phyloP scores from a whole-genome alignment of 2,329 filamentous ascomycete species.

The Thelonectria olida region DNA sequence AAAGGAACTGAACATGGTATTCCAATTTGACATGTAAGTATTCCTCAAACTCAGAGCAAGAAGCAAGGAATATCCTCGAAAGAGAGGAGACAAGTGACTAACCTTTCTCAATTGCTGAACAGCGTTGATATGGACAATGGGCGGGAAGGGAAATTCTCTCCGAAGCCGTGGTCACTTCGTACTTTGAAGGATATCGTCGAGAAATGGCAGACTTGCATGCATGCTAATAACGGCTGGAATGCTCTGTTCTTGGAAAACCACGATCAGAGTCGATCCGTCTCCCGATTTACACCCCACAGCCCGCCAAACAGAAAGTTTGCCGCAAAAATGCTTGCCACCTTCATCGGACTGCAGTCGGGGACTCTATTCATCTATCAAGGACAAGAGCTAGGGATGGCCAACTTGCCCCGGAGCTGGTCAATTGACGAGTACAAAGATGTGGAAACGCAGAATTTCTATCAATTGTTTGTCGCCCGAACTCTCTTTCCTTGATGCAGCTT shows the following conservation, averaged over 20 bases:
- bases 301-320: background rate
- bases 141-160: slow-evolving; percentile 44
- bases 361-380: slow-evolving; percentile 70
- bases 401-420: slow-evolving; percentile 58
- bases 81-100: background rate
- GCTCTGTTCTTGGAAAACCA: slow-evolving; percentile 72
- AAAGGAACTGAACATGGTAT: slow-evolving; percentile 69
- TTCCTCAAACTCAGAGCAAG: too few relatives aligned
- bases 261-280: slow-evolving; percentile 66
- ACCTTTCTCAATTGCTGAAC: background rate
- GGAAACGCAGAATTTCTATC: background rate
- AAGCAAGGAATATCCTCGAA: too few relatives aligned
- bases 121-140: slow-evolving; percentile 63
- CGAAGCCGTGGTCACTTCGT: background rate
- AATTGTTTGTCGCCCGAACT: background rate
- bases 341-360: slow-evolving; percentile 48
- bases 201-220: slow-evolving; percentile 54
- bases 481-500: background rate
- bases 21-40: slow-evolving; percentile 62
- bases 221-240: slow-evolving; percentile 61
- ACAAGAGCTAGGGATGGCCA: slow-evolving; percentile 68
- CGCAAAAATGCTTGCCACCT: slow-evolving; percentile 43
- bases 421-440: slow-evolving; percentile 37
- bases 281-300: slow-evolving; percentile 50
- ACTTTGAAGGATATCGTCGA: slow-evolving; percentile 41